Evolutionary conservation across 352 stramenopile genomes (phyloP).

Genomic region (Globisporangium megalacanthum): DNA sequence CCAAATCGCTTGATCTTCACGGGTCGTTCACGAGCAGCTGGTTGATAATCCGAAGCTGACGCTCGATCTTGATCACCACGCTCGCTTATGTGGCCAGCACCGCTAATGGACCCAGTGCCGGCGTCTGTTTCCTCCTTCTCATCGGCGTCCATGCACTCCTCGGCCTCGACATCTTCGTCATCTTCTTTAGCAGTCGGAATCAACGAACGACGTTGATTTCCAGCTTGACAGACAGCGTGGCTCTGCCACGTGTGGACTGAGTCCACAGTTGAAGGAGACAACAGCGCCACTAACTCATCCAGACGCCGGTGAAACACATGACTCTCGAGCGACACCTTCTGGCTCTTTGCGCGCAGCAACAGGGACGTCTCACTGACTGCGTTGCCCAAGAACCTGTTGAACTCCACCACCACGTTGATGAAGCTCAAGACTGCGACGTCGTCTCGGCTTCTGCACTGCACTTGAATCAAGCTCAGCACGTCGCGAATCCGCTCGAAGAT

Average conservation of each 20-base stretch:
- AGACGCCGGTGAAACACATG: not conserved
- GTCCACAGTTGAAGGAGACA: not conserved
- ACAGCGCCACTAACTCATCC: not conserved
- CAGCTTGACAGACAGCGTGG: not conserved
- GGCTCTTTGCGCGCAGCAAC: not conserved
- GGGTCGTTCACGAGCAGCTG: not conserved
- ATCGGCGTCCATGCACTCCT: too few relatives aligned
- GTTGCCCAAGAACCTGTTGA: not conserved
- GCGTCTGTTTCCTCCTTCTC: too few relatives aligned
- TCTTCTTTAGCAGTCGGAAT: too few relatives aligned
- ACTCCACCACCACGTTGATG: not conserved
- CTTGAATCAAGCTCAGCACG: not conserved
- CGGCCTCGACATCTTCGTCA: too few relatives aligned
- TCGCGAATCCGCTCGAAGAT: not conserved
- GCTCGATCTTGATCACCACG: not conserved
- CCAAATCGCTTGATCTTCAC: not conserved
- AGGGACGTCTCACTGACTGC: not conserved
- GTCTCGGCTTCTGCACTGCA: not conserved
- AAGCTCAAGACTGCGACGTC: not conserved
- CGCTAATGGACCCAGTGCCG: too few relatives aligned
- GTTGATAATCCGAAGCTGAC: not conserved
- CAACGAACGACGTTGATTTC: too few relatives aligned
- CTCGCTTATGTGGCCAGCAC: not conserved
- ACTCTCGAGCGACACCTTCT: constrained; percentile 1
- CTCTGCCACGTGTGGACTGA: not conserved